phyloP scores from a whole-genome alignment of 2,329 filamentous ascomycete species.

The Fusarium miscanthi region DNA sequence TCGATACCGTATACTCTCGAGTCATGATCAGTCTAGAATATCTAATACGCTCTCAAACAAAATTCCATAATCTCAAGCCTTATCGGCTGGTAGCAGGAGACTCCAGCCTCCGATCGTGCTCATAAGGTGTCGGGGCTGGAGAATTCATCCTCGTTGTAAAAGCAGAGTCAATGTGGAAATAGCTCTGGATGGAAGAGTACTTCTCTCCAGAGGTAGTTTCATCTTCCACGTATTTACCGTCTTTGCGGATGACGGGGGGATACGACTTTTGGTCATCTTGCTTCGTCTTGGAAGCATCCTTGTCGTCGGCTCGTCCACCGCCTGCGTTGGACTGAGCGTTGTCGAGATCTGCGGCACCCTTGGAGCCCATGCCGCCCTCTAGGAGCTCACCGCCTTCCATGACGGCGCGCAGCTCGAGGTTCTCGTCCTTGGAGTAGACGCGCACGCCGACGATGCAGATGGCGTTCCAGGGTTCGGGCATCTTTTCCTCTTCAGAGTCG shows the following conservation, averaged over 20 bases:
- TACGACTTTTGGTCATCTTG: conserved; percentile 25
- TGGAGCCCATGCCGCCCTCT: conserved; percentile 67
- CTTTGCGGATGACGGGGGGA: conserved; percentile 42
- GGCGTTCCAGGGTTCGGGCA: conserved; percentile 70
- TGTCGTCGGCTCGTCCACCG: conserved; percentile 53
- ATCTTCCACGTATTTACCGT: conserved; percentile 41
- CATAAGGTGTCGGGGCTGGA: conserved; percentile 48
- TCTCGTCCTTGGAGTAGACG: conserved; percentile 69
- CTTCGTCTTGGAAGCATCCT: conserved; percentile 13
- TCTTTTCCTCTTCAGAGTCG: conserved; percentile 67
- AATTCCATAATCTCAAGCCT: conserved; percentile 1
- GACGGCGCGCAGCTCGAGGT: conserved; percentile 64
- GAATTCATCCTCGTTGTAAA: conserved; percentile 47
- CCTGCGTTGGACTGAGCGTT: conserved; percentile 67
- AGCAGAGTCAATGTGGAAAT: conserved; percentile 46
- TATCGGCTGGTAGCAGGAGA: conserved; percentile 1
- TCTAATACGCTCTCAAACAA: conserved; percentile 24
- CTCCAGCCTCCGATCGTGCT: conserved; percentile 45
- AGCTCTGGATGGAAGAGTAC: conserved; percentile 42
- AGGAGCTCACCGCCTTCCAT: conserved; percentile 65
- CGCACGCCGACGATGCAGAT: conserved; percentile 70
- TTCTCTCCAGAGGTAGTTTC: conserved; percentile 25
- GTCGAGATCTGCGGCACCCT: conserved; percentile 66
- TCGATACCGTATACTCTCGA: conserved; percentile 33
- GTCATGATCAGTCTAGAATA: conserved; percentile 16